Conservation (phyloP, 2,329 filamentous ascomycete genomes). For the Diplocarpon rosae region DNA sequence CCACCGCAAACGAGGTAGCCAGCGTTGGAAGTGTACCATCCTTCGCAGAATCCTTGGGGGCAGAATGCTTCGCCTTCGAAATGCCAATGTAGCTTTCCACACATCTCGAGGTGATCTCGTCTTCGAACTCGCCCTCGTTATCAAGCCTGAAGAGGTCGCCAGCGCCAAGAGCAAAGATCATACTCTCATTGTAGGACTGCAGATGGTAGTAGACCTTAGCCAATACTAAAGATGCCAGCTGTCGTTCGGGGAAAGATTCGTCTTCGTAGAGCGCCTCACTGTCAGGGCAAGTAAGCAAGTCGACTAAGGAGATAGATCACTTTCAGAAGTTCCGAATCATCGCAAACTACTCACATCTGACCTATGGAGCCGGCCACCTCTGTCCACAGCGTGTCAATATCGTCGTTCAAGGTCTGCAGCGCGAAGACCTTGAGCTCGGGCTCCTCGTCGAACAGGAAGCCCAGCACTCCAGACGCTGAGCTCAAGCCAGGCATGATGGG, state of each 20-base stretch:
- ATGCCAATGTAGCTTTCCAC: constrained; percentile 94
- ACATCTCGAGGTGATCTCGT: constrained; percentile 98
- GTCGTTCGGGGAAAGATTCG: constrained; percentile 83
- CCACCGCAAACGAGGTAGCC: constrained; percentile 66
- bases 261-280: constrained; percentile 98
- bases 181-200: constrained; percentile 97
- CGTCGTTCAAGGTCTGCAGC: constrained; percentile 86
- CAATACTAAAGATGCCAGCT: constrained; percentile 86
- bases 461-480: constrained; percentile 87
- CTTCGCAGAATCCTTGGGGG: constrained; percentile 37
- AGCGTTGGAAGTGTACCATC: constrained; percentile 42
- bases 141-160: constrained; percentile 93
- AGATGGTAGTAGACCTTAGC: constrained; percentile 99
- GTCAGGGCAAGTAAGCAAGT: constrained; percentile 16
- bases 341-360: constrained; percentile 61
- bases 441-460: constrained; percentile 91
- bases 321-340: neutral
- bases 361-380: constrained; percentile 88
- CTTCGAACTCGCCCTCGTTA: constrained; percentile 86
- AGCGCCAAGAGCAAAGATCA: constrained; percentile 92
- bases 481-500: constrained; percentile 75
- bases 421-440: constrained; percentile 90
- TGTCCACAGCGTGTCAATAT: constrained; percentile 95
- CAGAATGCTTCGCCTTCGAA: constrained; percentile 47
- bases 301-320: too few species aligned